phyloP scores from a whole-genome alignment of 306 rosid species.

The Citrullus colocynthis region DNA sequence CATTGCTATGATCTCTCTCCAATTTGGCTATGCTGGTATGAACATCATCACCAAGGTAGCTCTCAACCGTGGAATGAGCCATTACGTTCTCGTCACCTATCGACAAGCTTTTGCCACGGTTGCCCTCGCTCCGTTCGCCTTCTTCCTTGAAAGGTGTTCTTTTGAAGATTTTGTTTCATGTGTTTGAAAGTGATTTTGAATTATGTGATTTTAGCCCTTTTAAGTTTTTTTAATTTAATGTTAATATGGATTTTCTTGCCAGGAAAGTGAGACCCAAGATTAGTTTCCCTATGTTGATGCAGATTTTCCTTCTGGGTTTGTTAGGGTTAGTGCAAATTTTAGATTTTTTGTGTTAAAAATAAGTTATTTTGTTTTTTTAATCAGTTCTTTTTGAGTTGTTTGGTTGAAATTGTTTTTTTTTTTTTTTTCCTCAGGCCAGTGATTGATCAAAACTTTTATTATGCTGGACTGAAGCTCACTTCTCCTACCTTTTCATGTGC shows the following conservation, averaged over 20 bases:
- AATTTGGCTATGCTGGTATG: conserved; percentile 94
- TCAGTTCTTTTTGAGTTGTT: neutral
- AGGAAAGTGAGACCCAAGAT: conserved; percentile 85
- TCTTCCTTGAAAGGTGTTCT: conserved; percentile 67
- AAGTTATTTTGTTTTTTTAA: too few species aligned
- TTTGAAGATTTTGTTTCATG: neutral
- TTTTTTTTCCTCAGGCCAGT: conserved; percentile 52
- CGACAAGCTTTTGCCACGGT: conserved; percentile 83
- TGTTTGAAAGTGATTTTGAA: neutral
- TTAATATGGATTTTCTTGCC: neutral
- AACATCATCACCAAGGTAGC: conserved; percentile 81
- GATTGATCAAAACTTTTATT: conserved; percentile 84
- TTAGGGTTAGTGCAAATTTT: conserved; percentile 56
- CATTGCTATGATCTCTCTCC: conserved; percentile 86
- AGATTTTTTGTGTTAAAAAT: neutral
- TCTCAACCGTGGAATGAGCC: conserved; percentile 90
- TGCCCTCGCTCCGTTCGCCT: conserved; percentile 82
- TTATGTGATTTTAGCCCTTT: neutral
- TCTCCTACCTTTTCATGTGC: conserved; percentile 91
- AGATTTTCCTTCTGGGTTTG: conserved; percentile 70
- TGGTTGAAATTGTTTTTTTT: neutral
- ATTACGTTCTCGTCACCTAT: conserved; percentile 79
- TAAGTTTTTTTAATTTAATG: too few species aligned
- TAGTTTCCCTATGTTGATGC: conserved; percentile 51
- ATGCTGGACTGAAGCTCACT: conserved; percentile 73